A percentile compares a stretch with the other conserved stretches of the same genome.
These are phyloP conservation scores for Wickerhamomyces canadensis DNA, from an alignment of 805 yeast genomes.

Conservation along the genomic window DNA sequence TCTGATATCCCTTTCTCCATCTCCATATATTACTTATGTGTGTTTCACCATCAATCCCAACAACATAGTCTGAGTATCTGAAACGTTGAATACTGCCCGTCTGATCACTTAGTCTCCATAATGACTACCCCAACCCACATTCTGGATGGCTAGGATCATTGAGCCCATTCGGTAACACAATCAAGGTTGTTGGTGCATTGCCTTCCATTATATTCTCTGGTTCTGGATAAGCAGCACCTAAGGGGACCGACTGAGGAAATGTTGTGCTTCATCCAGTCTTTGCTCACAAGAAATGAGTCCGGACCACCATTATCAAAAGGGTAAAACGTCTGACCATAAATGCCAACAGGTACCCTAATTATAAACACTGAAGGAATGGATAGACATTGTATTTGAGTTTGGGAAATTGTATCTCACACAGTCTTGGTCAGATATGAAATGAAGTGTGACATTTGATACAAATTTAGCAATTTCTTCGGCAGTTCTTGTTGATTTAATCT, in stretches of 20 bases:
- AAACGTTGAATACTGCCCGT: constrained; percentile 18
- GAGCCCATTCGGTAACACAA: constrained; percentile 27
- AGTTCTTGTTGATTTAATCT: constrained; percentile 16
- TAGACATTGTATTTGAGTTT: constrained; percentile 21
- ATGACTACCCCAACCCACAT: constrained; percentile 33
- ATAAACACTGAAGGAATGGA: constrained; percentile 26
- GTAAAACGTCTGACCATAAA: constrained; percentile 24
- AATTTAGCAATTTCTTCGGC: constrained; percentile 12
- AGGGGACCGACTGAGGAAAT: constrained; percentile 22
- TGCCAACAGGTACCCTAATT: constrained; percentile 25
- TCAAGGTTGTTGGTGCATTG: constrained; percentile 26
- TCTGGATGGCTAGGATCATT: constrained; percentile 25
- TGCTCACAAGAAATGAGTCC: constrained; percentile 17
- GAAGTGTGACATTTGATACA: constrained; percentile 18
- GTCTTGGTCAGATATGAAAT: constrained; percentile 30
- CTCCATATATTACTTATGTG: constrained; percentile 26
- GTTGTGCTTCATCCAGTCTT: constrained; percentile 23
- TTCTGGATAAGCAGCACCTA: constrained; percentile 25
- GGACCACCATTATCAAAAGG: constrained; percentile 25
- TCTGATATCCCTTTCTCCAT: constrained; percentile 28
- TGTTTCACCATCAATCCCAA: constrained; percentile 16
- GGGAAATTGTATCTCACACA: constrained; percentile 26
- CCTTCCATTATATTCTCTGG: constrained; percentile 26
- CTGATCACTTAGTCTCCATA: constrained; percentile 19
- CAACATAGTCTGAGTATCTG: constrained; percentile 22